Evolutionary conservation across 768 basidiomycete genomes (phyloP).

Genomic region (Rhodotorula graminis): DNA sequence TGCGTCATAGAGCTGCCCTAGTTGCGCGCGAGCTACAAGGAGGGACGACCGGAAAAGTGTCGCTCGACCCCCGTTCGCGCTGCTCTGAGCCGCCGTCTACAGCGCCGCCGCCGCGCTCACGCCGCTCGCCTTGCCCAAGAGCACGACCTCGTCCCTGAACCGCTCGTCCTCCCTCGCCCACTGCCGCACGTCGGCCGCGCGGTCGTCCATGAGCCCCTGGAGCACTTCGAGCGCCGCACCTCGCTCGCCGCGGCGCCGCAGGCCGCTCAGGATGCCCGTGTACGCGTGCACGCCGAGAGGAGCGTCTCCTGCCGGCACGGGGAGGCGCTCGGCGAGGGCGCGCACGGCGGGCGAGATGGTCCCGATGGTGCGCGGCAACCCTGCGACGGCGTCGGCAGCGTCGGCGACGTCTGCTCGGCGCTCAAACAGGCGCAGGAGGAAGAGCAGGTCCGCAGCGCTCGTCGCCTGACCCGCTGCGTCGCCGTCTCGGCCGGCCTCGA

Average conservation of each 20-base stretch:
- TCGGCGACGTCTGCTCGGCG: too few species aligned
- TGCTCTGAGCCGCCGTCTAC: neutral
- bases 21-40: too few species aligned
- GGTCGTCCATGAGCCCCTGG: neutral
- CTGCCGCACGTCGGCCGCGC: neutral
- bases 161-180: slow-evolving; percentile 3
- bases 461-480: neutral
- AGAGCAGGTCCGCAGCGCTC: neutral
- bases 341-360: neutral
- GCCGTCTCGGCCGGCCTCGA: neutral
- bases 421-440: neutral
- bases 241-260: neutral
- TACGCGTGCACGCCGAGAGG: neutral
- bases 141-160: slow-evolving; percentile 12
- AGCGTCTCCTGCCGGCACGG: neutral
- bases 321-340: neutral
- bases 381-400: neutral
- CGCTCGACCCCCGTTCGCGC: too few species aligned
- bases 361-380: too few species aligned
- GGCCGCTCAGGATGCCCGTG: slow-evolving; percentile 5
- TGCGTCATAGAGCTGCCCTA: too few species aligned
- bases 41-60: too few species aligned
- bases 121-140: neutral
- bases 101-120: neutral
- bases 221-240: neutral